Conservation (phyloP, 139 green algal genomes). For the Ettlia oleoabundans region DNA sequence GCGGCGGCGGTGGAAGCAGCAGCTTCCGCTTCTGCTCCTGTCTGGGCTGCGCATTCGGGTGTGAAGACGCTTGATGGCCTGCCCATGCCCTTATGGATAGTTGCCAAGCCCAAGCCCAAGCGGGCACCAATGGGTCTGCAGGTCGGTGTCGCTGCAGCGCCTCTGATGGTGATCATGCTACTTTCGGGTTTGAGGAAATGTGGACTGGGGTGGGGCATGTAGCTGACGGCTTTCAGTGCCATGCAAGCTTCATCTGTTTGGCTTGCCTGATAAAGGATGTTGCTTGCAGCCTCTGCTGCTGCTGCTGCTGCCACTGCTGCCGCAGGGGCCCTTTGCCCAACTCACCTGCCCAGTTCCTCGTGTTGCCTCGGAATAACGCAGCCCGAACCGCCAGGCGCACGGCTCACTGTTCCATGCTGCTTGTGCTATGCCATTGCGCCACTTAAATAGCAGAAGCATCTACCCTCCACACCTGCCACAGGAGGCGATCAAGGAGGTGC, state of each 20-base stretch:
- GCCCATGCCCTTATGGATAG: constrained; percentile 29
- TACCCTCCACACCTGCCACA: not conserved
- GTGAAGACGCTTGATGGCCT: constrained; percentile 30
- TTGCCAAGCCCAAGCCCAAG: not conserved
- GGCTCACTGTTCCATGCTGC: not conserved
- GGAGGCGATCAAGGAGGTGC: constrained; percentile 19
- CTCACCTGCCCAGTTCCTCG: too few species aligned
- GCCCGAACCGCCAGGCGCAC: too few species aligned
- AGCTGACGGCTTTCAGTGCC: too few species aligned
- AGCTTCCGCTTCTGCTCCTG: not conserved
- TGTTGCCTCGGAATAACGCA: too few species aligned
- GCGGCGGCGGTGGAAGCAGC: not conserved
- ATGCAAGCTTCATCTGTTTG: too few species aligned
- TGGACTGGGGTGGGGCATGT: not conserved
- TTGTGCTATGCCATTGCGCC: not conserved
- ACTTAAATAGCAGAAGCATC: not conserved
- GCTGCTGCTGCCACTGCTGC: too few species aligned
- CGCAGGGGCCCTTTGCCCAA: too few species aligned
- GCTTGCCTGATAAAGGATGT: too few species aligned
- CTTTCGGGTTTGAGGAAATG: not conserved
- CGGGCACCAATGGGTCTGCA: not conserved
- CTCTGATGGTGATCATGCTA: not conserved
- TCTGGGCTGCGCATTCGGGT: constrained; percentile 19
- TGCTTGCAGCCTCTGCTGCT: too few species aligned
- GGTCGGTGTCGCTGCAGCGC: too few species aligned